Evolutionary conservation across 1,284 basidiomycete genomes (phyloP), one percentile per base, ranked within the genome.

Genomic region (Pisolithus thermaeus): DNA sequence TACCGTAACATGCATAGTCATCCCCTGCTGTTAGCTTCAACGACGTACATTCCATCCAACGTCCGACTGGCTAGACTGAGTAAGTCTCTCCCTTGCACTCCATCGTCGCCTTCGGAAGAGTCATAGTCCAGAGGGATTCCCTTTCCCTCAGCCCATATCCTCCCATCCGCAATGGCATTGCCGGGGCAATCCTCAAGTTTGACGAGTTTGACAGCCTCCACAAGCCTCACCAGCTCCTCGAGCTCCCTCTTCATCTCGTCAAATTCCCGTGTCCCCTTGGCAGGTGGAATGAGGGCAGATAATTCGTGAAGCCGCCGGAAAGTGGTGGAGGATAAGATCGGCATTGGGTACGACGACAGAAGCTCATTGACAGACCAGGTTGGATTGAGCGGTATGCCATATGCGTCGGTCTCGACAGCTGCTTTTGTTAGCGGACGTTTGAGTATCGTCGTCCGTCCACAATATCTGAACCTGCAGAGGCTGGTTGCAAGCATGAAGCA

Each of bases 351-450:
- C 6, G 87, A 89, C 8, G 84, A 82, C 3, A 90, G 66, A 4
- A 91, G 75, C 46, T 81, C 70, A 61, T 82, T 76, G 45, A 91
- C 81, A 46, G 88, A 91, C 88, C 88, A 91, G 1, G 83, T 83
- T 22, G 87, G 81, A 46, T 68, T 64, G 0, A 73, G 52, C 12
- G 87, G 88, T 51, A 90, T 79, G 16, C 80, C 83, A 52, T 70
- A 77, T 11, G 72, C 65, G 58, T 88, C 86, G 3, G 75, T 74
- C 25, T 70, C 64, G 2, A 62, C 50, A 14, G 25, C 51, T 53
- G 51, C 48, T 42, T 40, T 25, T 20, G 52, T 54, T 20, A 49
- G 46, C 42, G 61, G 36, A 22, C 22, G 6, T 18, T 18, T 39
- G 46, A 46, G n/a, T 9, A 41, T 23, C 20, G 22, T 20, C 16